Conservation (phyloP, 768 basidiomycete species). For the Sutorius australiensis region DNA sequence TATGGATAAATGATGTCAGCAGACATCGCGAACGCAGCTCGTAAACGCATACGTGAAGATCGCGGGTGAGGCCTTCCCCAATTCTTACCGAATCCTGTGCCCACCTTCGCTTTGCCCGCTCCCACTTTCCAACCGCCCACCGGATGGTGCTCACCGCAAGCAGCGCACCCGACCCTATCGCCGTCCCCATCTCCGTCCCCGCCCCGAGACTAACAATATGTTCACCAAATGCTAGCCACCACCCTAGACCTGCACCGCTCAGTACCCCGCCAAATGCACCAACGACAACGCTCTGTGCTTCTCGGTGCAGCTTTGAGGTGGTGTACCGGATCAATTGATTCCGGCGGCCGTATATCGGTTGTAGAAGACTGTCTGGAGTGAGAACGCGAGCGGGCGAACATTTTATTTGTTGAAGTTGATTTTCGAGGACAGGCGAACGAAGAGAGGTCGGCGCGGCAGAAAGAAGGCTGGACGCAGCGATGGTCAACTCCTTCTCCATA, state of each 20-base stretch:
- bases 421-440: slow-evolving; percentile 55
- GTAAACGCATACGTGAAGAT: slow-evolving; percentile 49
- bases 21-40: not conserved
- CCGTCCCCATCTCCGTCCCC: slow-evolving; percentile 52
- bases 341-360: slow-evolving; percentile 50
- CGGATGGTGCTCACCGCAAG: slow-evolving; percentile 47
- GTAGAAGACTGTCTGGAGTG: slow-evolving; percentile 42
- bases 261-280: slow-evolving; percentile 47
- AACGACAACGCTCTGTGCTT: slow-evolving; percentile 56
- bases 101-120: slow-evolving; percentile 63
- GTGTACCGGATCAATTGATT: slow-evolving; percentile 52
- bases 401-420: slow-evolving; percentile 52
- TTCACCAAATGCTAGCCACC: slow-evolving; percentile 47
- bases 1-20: slow-evolving; percentile 22
- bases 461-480: slow-evolving; percentile 39
- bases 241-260: slow-evolving; percentile 50
- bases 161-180: slow-evolving; percentile 56
- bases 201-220: slow-evolving; percentile 32
- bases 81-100: slow-evolving; percentile 63
- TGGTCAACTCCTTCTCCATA: slow-evolving; percentile 43
- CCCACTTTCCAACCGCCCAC: slow-evolving; percentile 67
- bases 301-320: slow-evolving; percentile 57
- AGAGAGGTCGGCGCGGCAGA: slow-evolving; percentile 29
- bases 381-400: slow-evolving; percentile 45
- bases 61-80: slow-evolving; percentile 58